Conservation (phyloP, 2,329 filamentous ascomycete species). For the Lasiodiplodia gonubiensis region DNA sequence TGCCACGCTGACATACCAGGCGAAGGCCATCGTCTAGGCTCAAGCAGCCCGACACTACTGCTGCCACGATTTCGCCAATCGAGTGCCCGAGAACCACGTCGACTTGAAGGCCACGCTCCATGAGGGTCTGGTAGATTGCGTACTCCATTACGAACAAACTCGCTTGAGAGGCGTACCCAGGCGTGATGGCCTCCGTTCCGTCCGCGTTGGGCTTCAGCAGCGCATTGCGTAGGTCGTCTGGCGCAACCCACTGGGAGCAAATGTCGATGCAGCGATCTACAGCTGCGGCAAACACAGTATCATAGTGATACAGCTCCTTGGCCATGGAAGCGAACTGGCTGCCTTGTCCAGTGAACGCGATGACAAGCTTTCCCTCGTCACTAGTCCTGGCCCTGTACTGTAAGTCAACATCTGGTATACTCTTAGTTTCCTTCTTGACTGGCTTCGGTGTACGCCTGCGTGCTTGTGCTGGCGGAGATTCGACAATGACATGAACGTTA, state of each 20-base stretch:
- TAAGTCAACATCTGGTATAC: too few relatives aligned
- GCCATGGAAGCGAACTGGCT: conserved; percentile 35
- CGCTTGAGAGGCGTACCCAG: too few relatives aligned
- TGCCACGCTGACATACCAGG: conserved; percentile 44
- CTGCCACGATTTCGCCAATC: conserved; percentile 50
- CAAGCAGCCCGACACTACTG: conserved; percentile 43
- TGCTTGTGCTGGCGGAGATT: neutral
- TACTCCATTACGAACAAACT: too few relatives aligned
- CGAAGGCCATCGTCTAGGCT: conserved; percentile 43
- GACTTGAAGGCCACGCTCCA: conserved; percentile 36
- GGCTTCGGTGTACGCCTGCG: neutral
- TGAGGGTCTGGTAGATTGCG: too few relatives aligned
- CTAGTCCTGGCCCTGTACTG: neutral
- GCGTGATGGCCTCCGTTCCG: too few relatives aligned
- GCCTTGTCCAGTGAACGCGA: conserved; percentile 42
- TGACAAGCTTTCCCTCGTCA: conserved; percentile 3
- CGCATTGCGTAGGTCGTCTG: too few relatives aligned
- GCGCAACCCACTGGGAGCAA: neutral
- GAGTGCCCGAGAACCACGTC: conserved; percentile 50
- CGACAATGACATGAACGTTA: conserved; percentile 39
- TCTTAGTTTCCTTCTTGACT: too few relatives aligned
- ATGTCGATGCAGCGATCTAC: neutral
- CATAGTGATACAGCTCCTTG: conserved; percentile 27
- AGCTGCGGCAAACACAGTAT: neutral
- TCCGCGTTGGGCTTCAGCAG: too few relatives aligned